Conservation (phyloP, 2,329 filamentous ascomycete species). For the Madurella mycetomatis region DNA sequence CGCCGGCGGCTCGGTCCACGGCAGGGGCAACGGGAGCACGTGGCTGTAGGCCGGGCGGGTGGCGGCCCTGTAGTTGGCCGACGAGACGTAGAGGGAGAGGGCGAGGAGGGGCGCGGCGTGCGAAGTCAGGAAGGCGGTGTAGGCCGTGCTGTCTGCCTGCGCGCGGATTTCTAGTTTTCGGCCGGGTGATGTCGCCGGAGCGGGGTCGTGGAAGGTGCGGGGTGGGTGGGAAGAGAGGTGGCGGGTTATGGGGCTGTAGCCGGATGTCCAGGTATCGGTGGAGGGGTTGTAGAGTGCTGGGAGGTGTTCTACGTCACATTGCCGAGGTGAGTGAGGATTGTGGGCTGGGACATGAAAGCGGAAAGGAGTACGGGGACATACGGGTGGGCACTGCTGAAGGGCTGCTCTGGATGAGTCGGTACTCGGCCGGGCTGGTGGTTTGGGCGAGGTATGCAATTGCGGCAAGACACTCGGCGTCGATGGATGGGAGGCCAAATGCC, state of each 20-base stretch:
- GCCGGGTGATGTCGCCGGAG: slow-evolving; percentile 35
- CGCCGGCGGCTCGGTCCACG: slow-evolving; percentile 76
- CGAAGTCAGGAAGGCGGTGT: slow-evolving; percentile 66
- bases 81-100: slow-evolving; percentile 84
- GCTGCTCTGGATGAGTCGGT: slow-evolving; percentile 69
- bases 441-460: slow-evolving; percentile 71
- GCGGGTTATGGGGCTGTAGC: slow-evolving; percentile 57
- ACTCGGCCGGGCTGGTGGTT: slow-evolving; percentile 54
- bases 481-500: slow-evolving; percentile 81
- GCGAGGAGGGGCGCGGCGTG: slow-evolving; percentile 76
- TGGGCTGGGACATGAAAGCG: slow-evolving; percentile 3
- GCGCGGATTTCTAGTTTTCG: no score
- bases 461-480: slow-evolving; percentile 87
- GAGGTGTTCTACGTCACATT: slow-evolving; percentile 43
- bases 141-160: slow-evolving; percentile 45
- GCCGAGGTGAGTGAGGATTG: background rate
- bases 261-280: slow-evolving; percentile 50
- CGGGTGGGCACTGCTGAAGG: slow-evolving; percentile 65
- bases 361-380: slow-evolving; percentile 39
- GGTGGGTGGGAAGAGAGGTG: slow-evolving; percentile 41
- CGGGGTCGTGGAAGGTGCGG: slow-evolving; percentile 33
- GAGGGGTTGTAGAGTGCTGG: slow-evolving; percentile 51
- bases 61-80: slow-evolving; percentile 73
- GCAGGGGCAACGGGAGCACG: slow-evolving; percentile 79
- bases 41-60: slow-evolving; percentile 78